Conservation (phyloP, 441 rosid species). For the Gossypium schwendimanii region DNA sequence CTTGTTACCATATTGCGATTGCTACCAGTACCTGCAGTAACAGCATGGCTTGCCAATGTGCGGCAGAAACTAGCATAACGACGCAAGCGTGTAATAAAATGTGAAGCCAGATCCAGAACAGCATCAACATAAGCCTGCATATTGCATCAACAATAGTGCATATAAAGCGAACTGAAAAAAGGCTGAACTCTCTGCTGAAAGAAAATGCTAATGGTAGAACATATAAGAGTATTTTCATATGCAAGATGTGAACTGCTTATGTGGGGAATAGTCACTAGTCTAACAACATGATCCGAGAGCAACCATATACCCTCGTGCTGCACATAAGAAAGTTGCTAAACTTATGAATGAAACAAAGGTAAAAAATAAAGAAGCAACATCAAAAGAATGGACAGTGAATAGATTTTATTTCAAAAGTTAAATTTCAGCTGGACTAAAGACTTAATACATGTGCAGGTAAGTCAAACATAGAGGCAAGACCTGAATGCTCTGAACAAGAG, state of each 20-base stretch:
- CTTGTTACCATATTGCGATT: slow-evolving; percentile 76
- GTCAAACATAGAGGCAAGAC: slow-evolving; percentile 29
- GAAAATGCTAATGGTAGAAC: not conserved
- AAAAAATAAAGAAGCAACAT: not conserved
- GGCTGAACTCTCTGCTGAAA: not conserved
- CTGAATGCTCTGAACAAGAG: slow-evolving; percentile 84
- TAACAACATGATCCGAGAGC: not conserved
- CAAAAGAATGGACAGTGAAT: not conserved
- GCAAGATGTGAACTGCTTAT: not conserved
- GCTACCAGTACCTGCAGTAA: slow-evolving; percentile 84
- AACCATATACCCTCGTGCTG: not conserved
- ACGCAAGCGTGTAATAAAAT: slow-evolving; percentile 91
- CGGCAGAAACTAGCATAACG: slow-evolving; percentile 99
- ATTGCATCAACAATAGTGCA: not conserved
- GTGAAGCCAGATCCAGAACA: slow-evolving; percentile 96
- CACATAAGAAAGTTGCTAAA: not conserved
- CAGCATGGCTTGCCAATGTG: slow-evolving; percentile 96
- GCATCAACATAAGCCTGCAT: slow-evolving; percentile 98
- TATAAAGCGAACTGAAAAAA: not conserved
- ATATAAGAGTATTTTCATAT: not conserved
- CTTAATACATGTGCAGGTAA: slow-evolving; percentile 2
- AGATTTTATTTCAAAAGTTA: slow-evolving; percentile 3
- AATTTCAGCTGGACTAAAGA: slow-evolving; percentile 1
- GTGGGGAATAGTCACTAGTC: not conserved
- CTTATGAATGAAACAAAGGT: not conserved